Percentiles rank a stretch among this genome's conserved stretches.
Conservation (phyloP, 2,329 filamentous ascomycete genomes). For the Ophiostoma triangulosporum region DNA sequence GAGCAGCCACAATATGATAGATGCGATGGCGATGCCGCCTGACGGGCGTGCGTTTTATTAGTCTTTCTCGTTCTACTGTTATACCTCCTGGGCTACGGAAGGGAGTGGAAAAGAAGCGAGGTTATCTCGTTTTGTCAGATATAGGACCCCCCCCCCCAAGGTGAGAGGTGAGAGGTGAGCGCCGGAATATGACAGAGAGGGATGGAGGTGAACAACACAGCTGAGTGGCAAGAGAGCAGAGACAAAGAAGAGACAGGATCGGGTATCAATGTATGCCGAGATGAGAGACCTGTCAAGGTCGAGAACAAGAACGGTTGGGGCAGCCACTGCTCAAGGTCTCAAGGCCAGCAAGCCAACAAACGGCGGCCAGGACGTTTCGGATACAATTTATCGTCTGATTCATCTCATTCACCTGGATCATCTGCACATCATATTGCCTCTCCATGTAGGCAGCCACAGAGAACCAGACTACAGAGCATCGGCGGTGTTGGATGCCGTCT, state of each 20-base stretch:
- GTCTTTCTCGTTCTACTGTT: too few relatives aligned
- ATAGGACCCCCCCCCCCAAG: too few relatives aligned
- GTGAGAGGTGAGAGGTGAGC: neutral
- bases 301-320: neutral
- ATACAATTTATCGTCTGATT: neutral
- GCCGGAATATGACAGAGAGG: neutral
- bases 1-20: constrained; percentile 9
- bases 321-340: neutral
- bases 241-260: neutral
- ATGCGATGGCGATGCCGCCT: neutral
- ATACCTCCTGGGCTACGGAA: neutral
- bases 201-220: neutral
- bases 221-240: neutral
- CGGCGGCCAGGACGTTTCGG: neutral
- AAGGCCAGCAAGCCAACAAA: neutral
- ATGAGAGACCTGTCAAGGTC: neutral
- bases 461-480: neutral
- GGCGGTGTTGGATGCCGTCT: too few relatives aligned
- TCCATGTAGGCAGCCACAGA: neutral
- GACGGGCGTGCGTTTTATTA: neutral
- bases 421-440: neutral
- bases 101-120: neutral
- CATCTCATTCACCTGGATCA: too few relatives aligned
- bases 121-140: neutral
- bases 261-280: neutral